phyloP scores from a whole-genome alignment of 805 yeast genomes.

The Metschnikowia gelsemii region DNA sequence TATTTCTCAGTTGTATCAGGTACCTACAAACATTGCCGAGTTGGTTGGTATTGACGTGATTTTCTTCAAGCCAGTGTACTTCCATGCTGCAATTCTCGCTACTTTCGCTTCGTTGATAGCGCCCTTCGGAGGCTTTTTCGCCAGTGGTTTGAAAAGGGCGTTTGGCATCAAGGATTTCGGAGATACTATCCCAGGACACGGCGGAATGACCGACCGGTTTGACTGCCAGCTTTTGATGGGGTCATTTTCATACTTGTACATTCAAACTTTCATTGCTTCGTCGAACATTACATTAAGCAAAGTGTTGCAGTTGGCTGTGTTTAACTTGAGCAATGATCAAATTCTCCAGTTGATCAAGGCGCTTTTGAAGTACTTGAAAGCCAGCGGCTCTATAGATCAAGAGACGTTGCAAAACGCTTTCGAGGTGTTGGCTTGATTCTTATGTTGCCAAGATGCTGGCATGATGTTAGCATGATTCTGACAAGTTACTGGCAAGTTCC shows the following conservation, averaged over 20 bases:
- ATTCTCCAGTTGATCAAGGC: conserved; percentile 60
- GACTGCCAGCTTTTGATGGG: conserved; percentile 99
- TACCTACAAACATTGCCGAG: conserved; percentile 67
- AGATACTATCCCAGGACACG: conserved; percentile 98
- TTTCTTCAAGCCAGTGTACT: conserved; percentile 79
- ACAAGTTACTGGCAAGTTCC: no score
- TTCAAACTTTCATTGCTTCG: conserved; percentile 83
- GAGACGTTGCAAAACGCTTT: conserved; percentile 29
- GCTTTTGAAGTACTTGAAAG: conserved; percentile 53
- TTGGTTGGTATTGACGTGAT: conserved; percentile 46
- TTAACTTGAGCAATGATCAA: conserved; percentile 65
- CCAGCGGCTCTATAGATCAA: conserved; percentile 30
- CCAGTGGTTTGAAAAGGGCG: conserved; percentile 95
- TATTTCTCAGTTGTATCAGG: conserved; percentile 68
- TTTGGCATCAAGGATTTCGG: conserved; percentile 97
- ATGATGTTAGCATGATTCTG: no score
- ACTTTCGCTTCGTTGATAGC: conserved; percentile 96
- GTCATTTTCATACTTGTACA: conserved; percentile 86
- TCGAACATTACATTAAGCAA: conserved; percentile 71
- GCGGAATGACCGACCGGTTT: conserved; percentile 95
- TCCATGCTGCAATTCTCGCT: conserved; percentile 83
- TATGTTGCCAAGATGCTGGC: no score
- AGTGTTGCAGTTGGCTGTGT: conserved; percentile 70
- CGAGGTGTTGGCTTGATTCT: conserved; percentile 32
- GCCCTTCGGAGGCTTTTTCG: conserved; percentile 98